These are phyloP conservation scores for Cokeromyces recurvatus DNA, from an alignment of 371 early-diverging fungal species.

Conservation along the genomic window DNA sequence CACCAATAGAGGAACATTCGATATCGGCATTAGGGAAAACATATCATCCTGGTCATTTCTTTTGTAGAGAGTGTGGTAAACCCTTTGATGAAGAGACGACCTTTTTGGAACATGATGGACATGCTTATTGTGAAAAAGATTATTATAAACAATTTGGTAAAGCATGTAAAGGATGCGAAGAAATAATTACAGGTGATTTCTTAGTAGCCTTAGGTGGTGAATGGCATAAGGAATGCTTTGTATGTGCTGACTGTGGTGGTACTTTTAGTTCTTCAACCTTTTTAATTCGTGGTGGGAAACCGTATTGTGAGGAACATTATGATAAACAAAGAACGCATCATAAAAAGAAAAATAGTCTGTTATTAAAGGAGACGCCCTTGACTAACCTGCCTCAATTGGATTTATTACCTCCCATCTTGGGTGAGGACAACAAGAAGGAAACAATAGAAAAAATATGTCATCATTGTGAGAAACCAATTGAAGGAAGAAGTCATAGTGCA, in stretches of 20 bases:
- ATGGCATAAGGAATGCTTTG: slow-evolving; percentile 75
- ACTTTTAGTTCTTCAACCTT: slow-evolving; percentile 47
- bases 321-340: slow-evolving; percentile 7
- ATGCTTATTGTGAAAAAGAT: slow-evolving; percentile 74
- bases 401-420: not conserved
- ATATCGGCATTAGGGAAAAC: slow-evolving; percentile 63
- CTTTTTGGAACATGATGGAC: slow-evolving; percentile 68
- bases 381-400: slow-evolving; percentile 1
- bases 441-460: slow-evolving; percentile 24
- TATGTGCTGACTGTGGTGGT: slow-evolving; percentile 57
- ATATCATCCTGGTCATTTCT: slow-evolving; percentile 74
- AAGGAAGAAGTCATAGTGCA: slow-evolving; percentile 46
- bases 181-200: slow-evolving; percentile 54
- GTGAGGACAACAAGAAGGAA: not conserved
- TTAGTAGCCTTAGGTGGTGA: slow-evolving; percentile 55
- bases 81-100: slow-evolving; percentile 50
- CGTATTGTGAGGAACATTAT: slow-evolving; percentile 64
- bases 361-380: not conserved
- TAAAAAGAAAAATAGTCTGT: not conserved
- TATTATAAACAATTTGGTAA: slow-evolving; percentile 60
- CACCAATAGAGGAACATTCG: slow-evolving; percentile 59
- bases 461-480: slow-evolving; percentile 32
- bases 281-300: slow-evolving; percentile 47
- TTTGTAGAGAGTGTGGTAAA: slow-evolving; percentile 72
- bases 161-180: slow-evolving; percentile 60